Evolutionary conservation across 306 rosid species (phyloP).

Genomic region (Casuarina cunninghamiana): DNA sequence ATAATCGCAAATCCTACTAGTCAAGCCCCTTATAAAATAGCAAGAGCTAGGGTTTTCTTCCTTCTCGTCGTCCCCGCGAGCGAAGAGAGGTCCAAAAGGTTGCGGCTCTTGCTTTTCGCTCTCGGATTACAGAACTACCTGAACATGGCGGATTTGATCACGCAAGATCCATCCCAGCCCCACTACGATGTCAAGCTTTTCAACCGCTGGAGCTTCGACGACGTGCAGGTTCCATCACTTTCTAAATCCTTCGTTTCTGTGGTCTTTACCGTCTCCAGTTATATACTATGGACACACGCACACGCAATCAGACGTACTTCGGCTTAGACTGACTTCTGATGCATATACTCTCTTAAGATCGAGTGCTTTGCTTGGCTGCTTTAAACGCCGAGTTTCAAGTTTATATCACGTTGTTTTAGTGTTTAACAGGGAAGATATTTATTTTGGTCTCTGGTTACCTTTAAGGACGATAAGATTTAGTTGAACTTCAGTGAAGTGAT

Average conservation of each 20-base stretch:
- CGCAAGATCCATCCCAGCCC: conserved; percentile 36
- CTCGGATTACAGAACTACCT: neutral
- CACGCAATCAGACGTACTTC: too few relatives aligned
- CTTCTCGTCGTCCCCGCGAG: neutral
- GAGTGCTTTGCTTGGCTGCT: too few relatives aligned
- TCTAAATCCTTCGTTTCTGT: neutral
- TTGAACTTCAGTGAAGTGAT: too few relatives aligned
- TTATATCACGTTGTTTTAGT: too few relatives aligned
- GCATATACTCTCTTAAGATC: too few relatives aligned
- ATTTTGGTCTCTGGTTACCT: too few relatives aligned
- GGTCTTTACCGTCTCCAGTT: neutral
- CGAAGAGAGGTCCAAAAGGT: neutral
- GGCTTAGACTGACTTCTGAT: too few relatives aligned
- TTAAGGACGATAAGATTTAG: too few relatives aligned
- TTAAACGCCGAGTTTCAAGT: too few relatives aligned
- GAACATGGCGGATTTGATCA: conserved; percentile 37
- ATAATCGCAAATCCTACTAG: too few relatives aligned
- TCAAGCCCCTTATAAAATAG: neutral
- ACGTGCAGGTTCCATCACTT: conserved; percentile 40
- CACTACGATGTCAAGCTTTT: conserved; percentile 63
- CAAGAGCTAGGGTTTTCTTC: conserved; percentile 1
- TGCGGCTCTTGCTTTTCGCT: neutral
- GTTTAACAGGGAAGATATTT: too few relatives aligned
- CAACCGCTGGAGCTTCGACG: conserved; percentile 73
- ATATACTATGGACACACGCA: neutral